These are phyloP conservation scores for Aphanomyces cochlioides DNA, from an alignment of 352 stramenopile genomes.

Conservation along the genomic window DNA sequence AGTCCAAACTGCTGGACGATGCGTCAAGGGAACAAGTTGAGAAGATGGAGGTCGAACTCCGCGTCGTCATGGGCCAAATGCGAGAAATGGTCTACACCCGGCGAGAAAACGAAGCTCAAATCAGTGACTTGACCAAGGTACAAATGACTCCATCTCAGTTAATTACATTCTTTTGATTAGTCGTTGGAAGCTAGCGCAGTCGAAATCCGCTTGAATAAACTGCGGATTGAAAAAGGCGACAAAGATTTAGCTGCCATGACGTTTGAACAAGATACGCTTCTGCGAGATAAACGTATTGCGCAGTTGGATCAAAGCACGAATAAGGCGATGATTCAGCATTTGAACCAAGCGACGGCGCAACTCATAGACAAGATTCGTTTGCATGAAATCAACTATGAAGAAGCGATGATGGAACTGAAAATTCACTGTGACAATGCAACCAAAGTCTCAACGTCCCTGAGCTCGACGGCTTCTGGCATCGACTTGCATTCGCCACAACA, in stretches of 20 bases:
- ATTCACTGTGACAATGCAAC: slow-evolving; percentile 23
- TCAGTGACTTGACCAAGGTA: slow-evolving; percentile 49
- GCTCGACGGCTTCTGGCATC: not conserved
- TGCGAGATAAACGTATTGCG: slow-evolving; percentile 54
- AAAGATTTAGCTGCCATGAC: slow-evolving; percentile 42
- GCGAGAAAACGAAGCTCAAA: slow-evolving; percentile 60
- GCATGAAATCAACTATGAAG: slow-evolving; percentile 73
- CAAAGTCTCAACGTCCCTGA: not conserved
- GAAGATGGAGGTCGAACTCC: slow-evolving; percentile 78
- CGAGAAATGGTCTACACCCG: slow-evolving; percentile 73
- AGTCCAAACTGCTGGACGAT: slow-evolving; percentile 74
- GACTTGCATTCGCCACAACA: slow-evolving; percentile 4
- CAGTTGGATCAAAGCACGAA: slow-evolving; percentile 55
- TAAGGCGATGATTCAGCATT: slow-evolving; percentile 46
- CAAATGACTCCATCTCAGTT: not conserved
- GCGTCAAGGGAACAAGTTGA: slow-evolving; percentile 73
- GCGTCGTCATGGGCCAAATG: slow-evolving; percentile 60
- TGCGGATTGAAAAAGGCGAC: slow-evolving; percentile 41
- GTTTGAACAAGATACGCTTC: slow-evolving; percentile 54
- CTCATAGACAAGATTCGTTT: slow-evolving; percentile 69
- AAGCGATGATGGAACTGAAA: slow-evolving; percentile 37
- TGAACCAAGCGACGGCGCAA: slow-evolving; percentile 58
- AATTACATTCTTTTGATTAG: slow-evolving; percentile 22
- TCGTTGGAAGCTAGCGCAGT: slow-evolving; percentile 47
- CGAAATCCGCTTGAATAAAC: slow-evolving; percentile 44